phyloP scores from a whole-genome alignment of 2,329 filamentous ascomycete species.

The Xylariaceae sp. region DNA sequence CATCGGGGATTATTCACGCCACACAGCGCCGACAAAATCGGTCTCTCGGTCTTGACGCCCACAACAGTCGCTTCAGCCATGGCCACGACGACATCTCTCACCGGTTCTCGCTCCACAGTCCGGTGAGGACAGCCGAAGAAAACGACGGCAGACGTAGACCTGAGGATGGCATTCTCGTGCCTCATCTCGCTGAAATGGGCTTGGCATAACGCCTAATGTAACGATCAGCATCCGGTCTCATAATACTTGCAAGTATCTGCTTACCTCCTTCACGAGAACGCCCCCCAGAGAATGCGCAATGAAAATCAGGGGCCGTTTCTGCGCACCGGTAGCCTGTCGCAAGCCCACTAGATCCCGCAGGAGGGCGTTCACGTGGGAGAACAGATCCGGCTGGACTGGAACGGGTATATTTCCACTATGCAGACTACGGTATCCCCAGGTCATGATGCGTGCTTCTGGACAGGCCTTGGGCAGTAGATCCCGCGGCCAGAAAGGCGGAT shows the following conservation, averaged over 20 bases:
- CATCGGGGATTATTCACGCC: conserved; percentile 11
- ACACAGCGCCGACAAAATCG: conserved; percentile 5
- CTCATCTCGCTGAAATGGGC: conserved; percentile 5
- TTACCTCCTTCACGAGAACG: conserved; percentile 14
- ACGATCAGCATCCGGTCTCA: background rate
- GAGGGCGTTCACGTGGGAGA: conserved; percentile 13
- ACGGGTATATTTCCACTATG: conserved; percentile 6
- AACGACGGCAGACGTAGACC: conserved; percentile 12
- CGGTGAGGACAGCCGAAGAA: conserved; percentile 17
- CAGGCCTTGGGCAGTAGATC: conserved; percentile 13
- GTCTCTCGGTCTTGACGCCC: conserved; percentile 4
- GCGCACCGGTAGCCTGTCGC: background rate
- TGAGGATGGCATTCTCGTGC: conserved; percentile 7
- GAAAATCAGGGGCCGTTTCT: conserved; percentile 11
- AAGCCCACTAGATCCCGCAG: conserved; percentile 5
- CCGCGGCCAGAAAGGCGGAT: conserved; percentile 12
- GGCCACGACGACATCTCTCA: conserved; percentile 1
- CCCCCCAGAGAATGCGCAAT: conserved; percentile 18
- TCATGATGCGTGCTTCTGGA: conserved; percentile 13
- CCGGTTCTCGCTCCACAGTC: background rate
- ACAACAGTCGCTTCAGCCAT: conserved; percentile 7
- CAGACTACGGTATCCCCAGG: conserved; percentile 16
- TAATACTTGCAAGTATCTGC: too few relatives aligned
- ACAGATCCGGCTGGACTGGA: conserved; percentile 10
- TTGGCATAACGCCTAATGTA: conserved; percentile 10